phyloP scores from a whole-genome alignment of 345 rosid genomes.

The Cardamine chenopodiifolia region DNA sequence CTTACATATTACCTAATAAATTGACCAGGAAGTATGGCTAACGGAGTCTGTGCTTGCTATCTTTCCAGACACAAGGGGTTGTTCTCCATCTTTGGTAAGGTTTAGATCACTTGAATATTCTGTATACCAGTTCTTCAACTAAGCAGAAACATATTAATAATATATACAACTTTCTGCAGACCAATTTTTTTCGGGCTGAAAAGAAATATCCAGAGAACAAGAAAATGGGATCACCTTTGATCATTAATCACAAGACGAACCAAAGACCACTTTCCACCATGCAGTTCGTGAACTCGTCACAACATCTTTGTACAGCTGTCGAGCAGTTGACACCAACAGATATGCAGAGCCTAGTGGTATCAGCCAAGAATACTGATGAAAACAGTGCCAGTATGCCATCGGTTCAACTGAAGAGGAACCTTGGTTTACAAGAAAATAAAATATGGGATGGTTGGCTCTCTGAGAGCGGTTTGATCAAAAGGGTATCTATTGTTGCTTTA shows the following conservation, averaged over 20 bases:
- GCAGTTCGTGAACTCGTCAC: constrained; percentile 54
- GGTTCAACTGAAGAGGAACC: constrained; percentile 62
- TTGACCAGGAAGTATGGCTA: constrained; percentile 87
- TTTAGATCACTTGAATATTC: constrained; percentile 14
- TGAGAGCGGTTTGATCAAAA: constrained; percentile 47
- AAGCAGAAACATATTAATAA: constrained; percentile 35
- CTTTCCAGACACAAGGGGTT: constrained; percentile 84
- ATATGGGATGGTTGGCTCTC: constrained; percentile 62
- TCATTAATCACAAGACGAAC: constrained; percentile 42
- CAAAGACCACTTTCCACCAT: constrained; percentile 60
- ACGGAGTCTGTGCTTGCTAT: constrained; percentile 72
- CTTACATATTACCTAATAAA: constrained; percentile 45
- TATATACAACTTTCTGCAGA: constrained; percentile 50
- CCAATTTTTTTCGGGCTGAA: constrained; percentile 62
- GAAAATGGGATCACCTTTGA: constrained; percentile 51
- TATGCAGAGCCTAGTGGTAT: constrained; percentile 52
- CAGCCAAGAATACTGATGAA: constrained; percentile 52
- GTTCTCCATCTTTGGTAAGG: constrained; percentile 85
- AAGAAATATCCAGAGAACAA: constrained; percentile 54
- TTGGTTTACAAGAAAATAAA: constrained; percentile 53
- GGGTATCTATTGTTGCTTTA: constrained; percentile 54
- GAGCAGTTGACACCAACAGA: constrained; percentile 73
- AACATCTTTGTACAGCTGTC: constrained; percentile 69
- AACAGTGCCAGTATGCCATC: constrained; percentile 52
- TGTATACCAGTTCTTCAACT: constrained; percentile 1